Evolutionary conservation across 192 early-diverging fungal genomes (phyloP).

Genomic region (Funneliformis mosseae): DNA sequence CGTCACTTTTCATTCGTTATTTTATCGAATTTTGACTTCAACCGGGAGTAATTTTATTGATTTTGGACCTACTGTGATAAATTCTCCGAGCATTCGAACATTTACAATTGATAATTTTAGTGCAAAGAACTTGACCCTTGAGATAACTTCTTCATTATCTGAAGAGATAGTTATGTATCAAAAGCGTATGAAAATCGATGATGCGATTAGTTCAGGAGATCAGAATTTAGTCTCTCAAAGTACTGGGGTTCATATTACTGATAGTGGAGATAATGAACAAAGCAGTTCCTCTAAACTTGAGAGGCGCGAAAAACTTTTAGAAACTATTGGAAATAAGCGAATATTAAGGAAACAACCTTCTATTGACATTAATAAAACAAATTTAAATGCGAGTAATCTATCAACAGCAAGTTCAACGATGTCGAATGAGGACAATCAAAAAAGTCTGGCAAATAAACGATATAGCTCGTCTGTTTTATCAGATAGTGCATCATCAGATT

Average conservation of each 20-base stretch:
- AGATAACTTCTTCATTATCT: conserved; percentile 49
- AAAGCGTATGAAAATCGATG: conserved; percentile 16
- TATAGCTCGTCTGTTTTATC: background rate
- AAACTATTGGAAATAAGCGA: conserved; percentile 45
- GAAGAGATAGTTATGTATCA: conserved; percentile 46
- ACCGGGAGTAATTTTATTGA: conserved; percentile 92
- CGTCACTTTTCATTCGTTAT: conserved; percentile 96
- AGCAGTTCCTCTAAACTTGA: conserved; percentile 6
- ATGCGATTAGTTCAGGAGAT: background rate
- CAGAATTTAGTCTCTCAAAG: background rate
- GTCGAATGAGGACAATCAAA: background rate
- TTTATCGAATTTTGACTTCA: conserved; percentile 88
- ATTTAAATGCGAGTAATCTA: background rate
- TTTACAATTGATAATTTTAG: conserved; percentile 89
- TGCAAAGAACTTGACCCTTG: conserved; percentile 48
- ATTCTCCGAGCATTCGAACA: conserved; percentile 73
- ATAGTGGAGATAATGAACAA: background rate
- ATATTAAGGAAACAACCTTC: conserved; percentile 10
- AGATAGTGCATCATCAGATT: conserved; percentile 13
- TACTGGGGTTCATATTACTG: background rate
- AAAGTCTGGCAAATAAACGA: background rate
- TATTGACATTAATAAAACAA: background rate
- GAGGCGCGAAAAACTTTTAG: conserved; percentile 45
- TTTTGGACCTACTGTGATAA: conserved; percentile 88
- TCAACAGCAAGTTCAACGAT: conserved; percentile 11